Percentiles rank a stretch among this genome's conserved stretches.
These are phyloP conservation scores for Clarireedia paspali DNA, from an alignment of 2,329 filamentous ascomycete species.

Conservation along the genomic window DNA sequence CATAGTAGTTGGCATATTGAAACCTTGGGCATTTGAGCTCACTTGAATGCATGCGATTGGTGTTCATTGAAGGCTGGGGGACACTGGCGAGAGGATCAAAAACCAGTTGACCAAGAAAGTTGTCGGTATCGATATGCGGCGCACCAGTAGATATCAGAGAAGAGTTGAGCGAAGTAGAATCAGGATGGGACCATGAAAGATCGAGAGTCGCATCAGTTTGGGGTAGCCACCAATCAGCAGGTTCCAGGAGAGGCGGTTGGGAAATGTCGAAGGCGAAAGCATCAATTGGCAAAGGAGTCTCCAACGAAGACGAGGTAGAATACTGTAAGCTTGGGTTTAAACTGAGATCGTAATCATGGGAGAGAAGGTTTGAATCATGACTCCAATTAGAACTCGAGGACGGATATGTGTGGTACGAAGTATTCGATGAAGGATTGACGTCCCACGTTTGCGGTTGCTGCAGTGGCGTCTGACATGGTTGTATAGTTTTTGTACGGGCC, in stretches of 20 bases:
- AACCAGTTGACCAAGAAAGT: conserved; percentile 1
- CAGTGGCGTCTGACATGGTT: conserved; percentile 14
- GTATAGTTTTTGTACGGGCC: conserved; percentile 22
- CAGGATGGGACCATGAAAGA: conserved; percentile 1
- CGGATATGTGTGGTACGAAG: conserved; percentile 12
- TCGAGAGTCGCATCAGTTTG: conserved; percentile 5
- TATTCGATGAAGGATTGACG: conserved; percentile 3
- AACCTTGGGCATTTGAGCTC: neutral
- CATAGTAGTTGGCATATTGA: neutral
- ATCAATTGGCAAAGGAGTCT: neutral
- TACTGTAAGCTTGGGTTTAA: neutral
- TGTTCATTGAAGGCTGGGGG: conserved; percentile 6
- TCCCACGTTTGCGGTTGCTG: conserved; percentile 1
- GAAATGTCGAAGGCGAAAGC: neutral
- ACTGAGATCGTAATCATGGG: conserved; percentile 6
- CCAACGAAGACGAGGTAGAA: neutral
- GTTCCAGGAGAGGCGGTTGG: neutral
- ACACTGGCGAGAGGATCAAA: conserved; percentile 3
- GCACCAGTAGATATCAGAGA: conserved; percentile 4
- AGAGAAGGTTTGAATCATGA: neutral
- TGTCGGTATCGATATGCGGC: conserved; percentile 3
- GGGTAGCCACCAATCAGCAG: conserved; percentile 5
- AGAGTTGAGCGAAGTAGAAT: neutral
- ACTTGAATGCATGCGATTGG: neutral
- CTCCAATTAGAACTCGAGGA: conserved; percentile 1